Conservation (phyloP, 768 basidiomycete genomes). For the Tricholoma flavovirens region DNA sequence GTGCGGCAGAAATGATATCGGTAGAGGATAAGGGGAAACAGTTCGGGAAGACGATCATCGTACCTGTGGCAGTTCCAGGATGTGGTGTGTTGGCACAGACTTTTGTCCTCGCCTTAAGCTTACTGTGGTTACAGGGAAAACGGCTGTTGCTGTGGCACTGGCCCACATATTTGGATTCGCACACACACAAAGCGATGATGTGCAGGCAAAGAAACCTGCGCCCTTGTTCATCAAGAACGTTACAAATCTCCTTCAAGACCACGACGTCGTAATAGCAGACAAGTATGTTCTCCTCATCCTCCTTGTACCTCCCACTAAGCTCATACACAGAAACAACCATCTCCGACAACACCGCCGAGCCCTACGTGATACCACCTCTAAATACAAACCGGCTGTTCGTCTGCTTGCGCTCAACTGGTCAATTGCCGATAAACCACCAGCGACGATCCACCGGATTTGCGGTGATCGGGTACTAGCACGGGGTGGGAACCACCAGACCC, state of each 20-base stretch:
- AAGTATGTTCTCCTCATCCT: constrained; percentile 49
- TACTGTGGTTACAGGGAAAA: constrained; percentile 63
- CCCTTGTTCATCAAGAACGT: constrained; percentile 73
- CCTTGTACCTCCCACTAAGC: background rate
- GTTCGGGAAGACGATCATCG: constrained; percentile 73
- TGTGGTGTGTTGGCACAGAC: constrained; percentile 58
- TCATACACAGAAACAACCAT: constrained; percentile 75
- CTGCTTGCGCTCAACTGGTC: constrained; percentile 82
- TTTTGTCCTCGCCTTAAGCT: constrained; percentile 11
- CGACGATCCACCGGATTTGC: constrained; percentile 70
- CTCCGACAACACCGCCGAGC: constrained; percentile 68
- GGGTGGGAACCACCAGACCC: constrained; percentile 81
- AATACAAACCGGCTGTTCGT: constrained; percentile 51
- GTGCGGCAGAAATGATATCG: constrained; percentile 28
- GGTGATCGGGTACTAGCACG: constrained; percentile 67
- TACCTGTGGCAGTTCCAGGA: constrained; percentile 88
- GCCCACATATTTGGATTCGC: constrained; percentile 76
- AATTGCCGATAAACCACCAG: constrained; percentile 43
- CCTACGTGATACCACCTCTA: constrained; percentile 49
- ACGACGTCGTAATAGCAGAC: constrained; percentile 88
- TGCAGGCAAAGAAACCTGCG: constrained; percentile 69
- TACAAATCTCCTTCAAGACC: constrained; percentile 44
- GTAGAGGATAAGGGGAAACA: constrained; percentile 14
- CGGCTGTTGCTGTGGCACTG: constrained; percentile 75
- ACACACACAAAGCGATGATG: constrained; percentile 93